A percentile compares a stretch with the other conserved stretches of the same genome.
Conservation (phyloP, 257 asterid genomes). For the Linaria vulgaris region DNA sequence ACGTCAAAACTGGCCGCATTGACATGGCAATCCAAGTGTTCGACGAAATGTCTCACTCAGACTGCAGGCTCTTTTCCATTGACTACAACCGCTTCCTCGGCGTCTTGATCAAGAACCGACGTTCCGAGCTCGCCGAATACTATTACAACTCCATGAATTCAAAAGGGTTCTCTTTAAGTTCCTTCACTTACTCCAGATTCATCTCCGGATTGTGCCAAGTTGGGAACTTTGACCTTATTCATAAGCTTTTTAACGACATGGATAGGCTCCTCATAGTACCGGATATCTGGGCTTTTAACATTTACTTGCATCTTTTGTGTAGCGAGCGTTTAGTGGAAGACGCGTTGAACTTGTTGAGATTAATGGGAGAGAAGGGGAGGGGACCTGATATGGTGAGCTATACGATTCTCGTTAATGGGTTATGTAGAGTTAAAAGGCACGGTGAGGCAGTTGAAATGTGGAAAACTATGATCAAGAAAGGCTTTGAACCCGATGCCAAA, state of each 20-base stretch:
- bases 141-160: conserved; percentile 63
- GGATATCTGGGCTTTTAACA: conserved; percentile 88
- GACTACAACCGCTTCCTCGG: conserved; percentile 92
- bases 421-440: conserved; percentile 54
- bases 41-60: conserved; percentile 83
- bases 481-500: conserved; percentile 58
- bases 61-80: conserved; percentile 72
- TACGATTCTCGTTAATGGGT: conserved; percentile 66
- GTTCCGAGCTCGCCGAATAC: conserved; percentile 62
- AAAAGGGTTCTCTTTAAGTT: conserved; percentile 73
- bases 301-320: conserved; percentile 72
- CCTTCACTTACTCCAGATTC: conserved; percentile 89
- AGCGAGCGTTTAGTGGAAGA: conserved; percentile 64
- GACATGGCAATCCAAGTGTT: conserved; percentile 80
- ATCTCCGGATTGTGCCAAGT: conserved; percentile 79
- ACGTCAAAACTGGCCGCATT: conserved; percentile 64
- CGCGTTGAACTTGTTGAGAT: conserved; percentile 61
- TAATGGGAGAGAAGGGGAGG: conserved; percentile 71
- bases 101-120: conserved; percentile 60
- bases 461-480: conserved; percentile 65
- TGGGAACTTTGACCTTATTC: conserved; percentile 69
- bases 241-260: conserved; percentile 71
- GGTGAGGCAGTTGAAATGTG: conserved; percentile 71
- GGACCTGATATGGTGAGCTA: conserved; percentile 79
- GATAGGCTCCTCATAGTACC: conserved; percentile 69